Percentiles rank a stretch among this genome's conserved stretches.
Evolutionary conservation across 805 yeast species (phyloP).

Genomic region (Lachancea sp.): DNA sequence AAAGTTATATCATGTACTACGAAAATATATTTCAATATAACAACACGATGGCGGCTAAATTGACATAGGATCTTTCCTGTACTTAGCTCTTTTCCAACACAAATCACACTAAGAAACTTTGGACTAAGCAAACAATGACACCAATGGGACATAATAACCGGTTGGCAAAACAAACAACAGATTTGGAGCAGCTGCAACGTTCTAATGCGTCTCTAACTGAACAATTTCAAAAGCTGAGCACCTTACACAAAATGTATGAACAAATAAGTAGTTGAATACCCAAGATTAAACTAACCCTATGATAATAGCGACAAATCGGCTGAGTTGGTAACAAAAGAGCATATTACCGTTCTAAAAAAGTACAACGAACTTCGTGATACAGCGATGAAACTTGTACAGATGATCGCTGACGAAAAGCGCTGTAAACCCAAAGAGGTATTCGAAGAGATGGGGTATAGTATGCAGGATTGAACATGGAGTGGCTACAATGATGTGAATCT

Average conservation of each 20-base stretch:
- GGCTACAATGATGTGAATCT: neutral
- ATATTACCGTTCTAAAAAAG: slow-evolving; percentile 45
- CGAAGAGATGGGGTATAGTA: slow-evolving; percentile 43
- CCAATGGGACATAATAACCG: neutral
- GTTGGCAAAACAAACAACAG: neutral
- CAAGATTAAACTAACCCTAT: neutral
- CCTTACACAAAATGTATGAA: slow-evolving; percentile 1
- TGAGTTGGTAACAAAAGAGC: slow-evolving; percentile 41
- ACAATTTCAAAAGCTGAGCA: neutral
- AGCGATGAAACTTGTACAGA: slow-evolving; percentile 48
- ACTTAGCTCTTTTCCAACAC: too few relatives aligned
- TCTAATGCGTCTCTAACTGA: neutral
- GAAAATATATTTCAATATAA: too few relatives aligned
- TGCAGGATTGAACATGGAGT: slow-evolving; percentile 16
- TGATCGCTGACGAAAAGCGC: slow-evolving; percentile 55
- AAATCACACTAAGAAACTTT: too few relatives aligned
- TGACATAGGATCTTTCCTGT: too few relatives aligned
- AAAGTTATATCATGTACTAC: too few relatives aligned
- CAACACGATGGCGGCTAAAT: too few relatives aligned
- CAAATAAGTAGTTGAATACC: neutral
- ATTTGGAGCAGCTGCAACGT: neutral
- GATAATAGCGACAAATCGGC: slow-evolving; percentile 22
- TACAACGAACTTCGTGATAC: slow-evolving; percentile 62
- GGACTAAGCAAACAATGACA: too few relatives aligned
- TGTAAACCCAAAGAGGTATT: slow-evolving; percentile 43